phyloP scores from a whole-genome alignment of 345 rosid genomes.

The Brassica juncea region DNA sequence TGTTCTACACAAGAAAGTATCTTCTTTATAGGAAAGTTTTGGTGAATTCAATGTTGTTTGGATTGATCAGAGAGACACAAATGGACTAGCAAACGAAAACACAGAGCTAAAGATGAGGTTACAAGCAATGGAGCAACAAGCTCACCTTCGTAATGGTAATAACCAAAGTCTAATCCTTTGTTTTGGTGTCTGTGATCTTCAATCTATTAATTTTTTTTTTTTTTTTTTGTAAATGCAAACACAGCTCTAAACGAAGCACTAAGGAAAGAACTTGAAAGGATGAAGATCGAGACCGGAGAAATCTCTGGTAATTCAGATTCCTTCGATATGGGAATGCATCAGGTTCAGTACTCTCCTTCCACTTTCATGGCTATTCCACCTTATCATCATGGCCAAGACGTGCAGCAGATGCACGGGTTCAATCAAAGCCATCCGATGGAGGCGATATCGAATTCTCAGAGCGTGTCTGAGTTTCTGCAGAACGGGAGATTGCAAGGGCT shows the following conservation, averaged over 20 bases:
- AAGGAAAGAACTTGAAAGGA: conserved; percentile 69
- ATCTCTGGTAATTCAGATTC: conserved; percentile 46
- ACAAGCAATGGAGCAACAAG: conserved; percentile 87
- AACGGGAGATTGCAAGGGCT: conserved; percentile 55
- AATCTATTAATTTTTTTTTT: neutral
- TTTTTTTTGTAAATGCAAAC: neutral
- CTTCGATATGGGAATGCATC: conserved; percentile 54
- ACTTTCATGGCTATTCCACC: conserved; percentile 45
- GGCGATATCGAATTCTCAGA: conserved; percentile 24
- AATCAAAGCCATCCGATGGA: conserved; percentile 31
- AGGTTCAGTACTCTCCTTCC: conserved; percentile 42
- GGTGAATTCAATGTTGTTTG: neutral
- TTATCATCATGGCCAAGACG: conserved; percentile 40
- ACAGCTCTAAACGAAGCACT: conserved; percentile 66
- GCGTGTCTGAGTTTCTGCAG: conserved; percentile 47
- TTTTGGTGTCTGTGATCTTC: neutral
- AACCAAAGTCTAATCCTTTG: neutral
- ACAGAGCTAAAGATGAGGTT: conserved; percentile 72
- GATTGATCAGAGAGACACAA: conserved; percentile 66
- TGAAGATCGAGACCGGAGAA: conserved; percentile 66
- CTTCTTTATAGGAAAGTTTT: neutral
- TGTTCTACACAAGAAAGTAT: neutral
- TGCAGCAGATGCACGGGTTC: conserved; percentile 50
- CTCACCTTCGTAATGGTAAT: conserved; percentile 81
- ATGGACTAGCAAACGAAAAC: conserved; percentile 65